Conservation (phyloP, 2,329 filamentous ascomycete species). For the Monilinia fructigena region DNA sequence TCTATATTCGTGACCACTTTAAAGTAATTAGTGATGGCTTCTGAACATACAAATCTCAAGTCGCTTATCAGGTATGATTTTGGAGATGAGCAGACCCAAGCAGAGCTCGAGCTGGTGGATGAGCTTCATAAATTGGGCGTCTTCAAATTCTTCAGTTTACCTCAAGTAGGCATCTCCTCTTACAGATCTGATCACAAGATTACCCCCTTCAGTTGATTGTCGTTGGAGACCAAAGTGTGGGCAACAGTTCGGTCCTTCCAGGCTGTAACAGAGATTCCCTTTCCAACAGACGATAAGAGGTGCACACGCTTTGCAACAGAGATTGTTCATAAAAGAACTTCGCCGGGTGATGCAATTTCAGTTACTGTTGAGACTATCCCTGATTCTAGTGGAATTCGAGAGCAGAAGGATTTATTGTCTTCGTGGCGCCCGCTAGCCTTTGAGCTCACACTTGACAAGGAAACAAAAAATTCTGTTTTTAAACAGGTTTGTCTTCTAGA, state of each 20-base stretch:
- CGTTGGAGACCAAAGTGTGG: slow-evolving; percentile 45
- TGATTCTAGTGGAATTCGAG: slow-evolving; percentile 16
- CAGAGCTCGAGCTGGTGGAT: slow-evolving; percentile 28
- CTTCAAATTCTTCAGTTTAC: slow-evolving; percentile 27
- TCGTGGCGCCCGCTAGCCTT: slow-evolving; percentile 9
- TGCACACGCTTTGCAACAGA: slow-evolving; percentile 48
- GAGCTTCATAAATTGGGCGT: slow-evolving; percentile 29
- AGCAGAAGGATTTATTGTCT: slow-evolving; percentile 14
- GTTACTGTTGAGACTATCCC: slow-evolving; percentile 20
- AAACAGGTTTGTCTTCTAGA: background rate
- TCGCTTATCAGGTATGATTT: slow-evolving; percentile 23
- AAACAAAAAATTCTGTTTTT: slow-evolving; percentile 9
- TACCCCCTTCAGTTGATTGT: slow-evolving; percentile 38
- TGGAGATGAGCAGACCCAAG: slow-evolving; percentile 27
- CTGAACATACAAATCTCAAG: background rate
- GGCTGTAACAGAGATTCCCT: slow-evolving; percentile 42
- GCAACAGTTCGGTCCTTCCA: slow-evolving; percentile 41
- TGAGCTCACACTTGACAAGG: slow-evolving; percentile 1
- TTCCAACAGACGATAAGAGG: slow-evolving; percentile 42
- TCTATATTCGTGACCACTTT: background rate
- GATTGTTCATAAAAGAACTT: slow-evolving; percentile 42
- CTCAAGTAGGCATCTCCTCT: slow-evolving; percentile 24
- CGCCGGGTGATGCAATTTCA: slow-evolving; percentile 14
- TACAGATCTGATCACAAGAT: background rate
- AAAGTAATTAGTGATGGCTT: background rate